Base-by-base conservation (phyloP, 495 filamentous ascomycete genomes). In the Jackrogersella minutella region DNA sequence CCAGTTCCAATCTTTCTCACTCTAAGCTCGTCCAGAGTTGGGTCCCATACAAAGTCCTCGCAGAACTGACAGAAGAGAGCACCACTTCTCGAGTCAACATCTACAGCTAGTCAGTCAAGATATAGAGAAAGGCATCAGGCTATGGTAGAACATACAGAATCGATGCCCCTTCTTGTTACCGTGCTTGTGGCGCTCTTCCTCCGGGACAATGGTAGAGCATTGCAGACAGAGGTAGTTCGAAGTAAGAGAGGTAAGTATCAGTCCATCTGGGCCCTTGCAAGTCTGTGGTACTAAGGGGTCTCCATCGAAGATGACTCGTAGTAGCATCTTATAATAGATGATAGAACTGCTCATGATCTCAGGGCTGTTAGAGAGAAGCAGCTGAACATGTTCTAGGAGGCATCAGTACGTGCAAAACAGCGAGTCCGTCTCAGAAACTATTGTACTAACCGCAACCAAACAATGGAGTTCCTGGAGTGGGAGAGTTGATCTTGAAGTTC, bases 21-120 rank as follows among this genome's bases (percentile, higher is more conserved):
- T 69, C 88, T 75, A 37, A 91, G 80, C 28, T 90, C 85, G 69
- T 97, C 93, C 22, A 96, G 79, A 6, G 87, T 88, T 43, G 91
- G 90, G 69, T 97, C 93, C 79, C 92, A 96, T 40, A 97, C 87
- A 63, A 95, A 89, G 73, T 97, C 93, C 36, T 86, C 83, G 69
- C 93, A 97, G 61, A 86, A 82, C 68, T 94, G 90, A 77, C 93
- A 97, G 71, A 88, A 96, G 2, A 97, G 71, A 46, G 85, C 82
- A 5, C 91, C 92, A 63, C 80, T 87, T 56, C 89, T 82, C 2
- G 92, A 94, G 67, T 97, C 93, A 61, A 96, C 89, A 72, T 92
- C 92, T 96, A 51, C 17, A 30, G 8, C 31, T 49, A 17, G 40
- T 66, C 2, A 58, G 59, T 61, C 7, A 40, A 34, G 66, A 67